Evolutionary conservation across 2,329 filamentous ascomycete species (phyloP).

Genomic region (Beauveria brongniartii): DNA sequence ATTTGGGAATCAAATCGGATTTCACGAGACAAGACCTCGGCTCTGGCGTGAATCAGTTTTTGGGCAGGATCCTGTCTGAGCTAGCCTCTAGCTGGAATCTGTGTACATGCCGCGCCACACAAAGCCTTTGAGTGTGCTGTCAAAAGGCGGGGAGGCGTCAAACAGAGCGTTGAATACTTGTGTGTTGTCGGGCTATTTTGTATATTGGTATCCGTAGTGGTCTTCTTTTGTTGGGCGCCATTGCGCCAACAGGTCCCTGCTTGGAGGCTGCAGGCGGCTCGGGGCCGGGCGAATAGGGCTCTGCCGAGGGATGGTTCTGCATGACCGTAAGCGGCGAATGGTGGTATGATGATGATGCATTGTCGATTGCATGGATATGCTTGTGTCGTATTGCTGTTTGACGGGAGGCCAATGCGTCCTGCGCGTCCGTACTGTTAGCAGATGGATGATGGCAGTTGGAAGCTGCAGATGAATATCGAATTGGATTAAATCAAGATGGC

Average conservation of each 20-base stretch:
- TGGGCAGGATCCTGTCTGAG: slow-evolving; percentile 2
- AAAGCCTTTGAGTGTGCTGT: neutral
- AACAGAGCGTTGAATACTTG: neutral
- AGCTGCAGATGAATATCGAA: neutral
- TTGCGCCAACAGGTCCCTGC: neutral
- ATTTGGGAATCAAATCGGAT: no score
- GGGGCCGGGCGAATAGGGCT: neutral
- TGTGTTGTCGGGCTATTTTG: neutral
- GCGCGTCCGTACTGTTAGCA: neutral
- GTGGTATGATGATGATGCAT: neutral
- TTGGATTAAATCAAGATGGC: neutral
- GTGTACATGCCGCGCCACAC: neutral
- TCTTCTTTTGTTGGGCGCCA: neutral
- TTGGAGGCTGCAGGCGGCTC: neutral
- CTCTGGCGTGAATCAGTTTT: neutral
- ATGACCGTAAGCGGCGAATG: neutral
- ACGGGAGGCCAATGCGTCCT: neutral
- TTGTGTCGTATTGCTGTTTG: neutral
- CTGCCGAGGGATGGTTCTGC: neutral
- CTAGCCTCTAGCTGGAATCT: slow-evolving; percentile 1
- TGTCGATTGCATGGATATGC: neutral
- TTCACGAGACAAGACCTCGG: neutral
- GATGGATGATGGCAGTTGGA: no score
- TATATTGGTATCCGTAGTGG: neutral
- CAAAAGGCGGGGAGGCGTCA: neutral